Evolutionary conservation across 73 alveolate genomes (phyloP).

Genomic region (Paramecium tetraurelia): DNA sequence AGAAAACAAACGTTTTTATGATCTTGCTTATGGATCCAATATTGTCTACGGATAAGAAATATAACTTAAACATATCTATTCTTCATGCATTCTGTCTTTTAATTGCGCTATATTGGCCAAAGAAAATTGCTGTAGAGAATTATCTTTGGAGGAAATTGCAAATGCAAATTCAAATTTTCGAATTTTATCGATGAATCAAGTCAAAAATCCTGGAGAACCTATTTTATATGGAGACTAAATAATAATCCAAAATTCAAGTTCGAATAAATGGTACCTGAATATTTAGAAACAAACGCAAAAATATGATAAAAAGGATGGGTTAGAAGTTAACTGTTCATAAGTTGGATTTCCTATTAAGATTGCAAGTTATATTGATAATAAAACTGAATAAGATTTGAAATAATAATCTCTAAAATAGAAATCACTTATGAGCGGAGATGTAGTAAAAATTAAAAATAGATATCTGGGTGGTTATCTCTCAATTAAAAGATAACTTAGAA

Average conservation of each 20-base stretch:
- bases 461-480: neutral
- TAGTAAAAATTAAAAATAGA: conserved; percentile 15
- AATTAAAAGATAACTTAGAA: neutral
- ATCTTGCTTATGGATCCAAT: neutral
- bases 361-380: conserved; percentile 18
- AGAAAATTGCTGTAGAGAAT: conserved; percentile 45
- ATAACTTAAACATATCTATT: neutral
- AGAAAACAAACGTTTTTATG: neutral
- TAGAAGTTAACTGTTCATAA: conserved; percentile 40
- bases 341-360: neutral
- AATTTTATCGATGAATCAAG: neutral
- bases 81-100: neutral
- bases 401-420: neutral
- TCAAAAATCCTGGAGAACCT: conserved; percentile 29
- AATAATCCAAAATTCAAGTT: neutral
- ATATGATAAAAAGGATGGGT: neutral
- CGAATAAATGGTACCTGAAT: neutral
- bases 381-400: neutral
- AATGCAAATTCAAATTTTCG: conserved; percentile 30
- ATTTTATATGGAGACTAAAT: conserved; percentile 37
- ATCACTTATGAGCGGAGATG: neutral
- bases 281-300: neutral
- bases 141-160: conserved; percentile 33
- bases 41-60: conserved; percentile 31
- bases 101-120: neutral